A percentile compares a stretch with the other conserved stretches of the same genome.
These are phyloP conservation scores for Hylodesmum podocarpum DNA, from an alignment of 306 rosid species.

Conservation along the genomic window DNA sequence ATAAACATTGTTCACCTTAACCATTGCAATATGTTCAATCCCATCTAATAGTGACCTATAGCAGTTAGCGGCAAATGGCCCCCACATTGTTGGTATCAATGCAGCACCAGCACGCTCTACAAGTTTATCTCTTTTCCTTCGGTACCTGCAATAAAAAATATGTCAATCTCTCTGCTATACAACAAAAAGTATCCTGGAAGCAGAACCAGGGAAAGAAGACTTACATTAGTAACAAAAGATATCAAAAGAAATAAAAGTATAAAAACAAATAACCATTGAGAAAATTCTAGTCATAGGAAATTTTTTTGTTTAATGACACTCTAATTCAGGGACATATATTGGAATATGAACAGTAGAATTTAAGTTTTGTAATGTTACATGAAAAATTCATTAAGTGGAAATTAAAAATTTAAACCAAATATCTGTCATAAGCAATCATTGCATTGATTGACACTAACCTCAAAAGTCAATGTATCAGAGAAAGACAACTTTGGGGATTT, in stretches of 20 bases:
- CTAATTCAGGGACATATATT: conserved; percentile 14
- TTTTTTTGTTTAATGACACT: background rate
- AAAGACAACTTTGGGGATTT: background rate
- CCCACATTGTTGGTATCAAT: conserved; percentile 91
- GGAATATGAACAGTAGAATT: background rate
- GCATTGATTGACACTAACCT: background rate
- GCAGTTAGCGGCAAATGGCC: conserved; percentile 79
- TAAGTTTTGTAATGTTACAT: background rate
- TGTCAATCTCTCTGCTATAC: conserved; percentile 6
- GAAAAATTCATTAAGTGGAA: background rate
- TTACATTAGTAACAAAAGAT: conserved; percentile 21
- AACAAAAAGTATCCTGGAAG: conserved; percentile 24
- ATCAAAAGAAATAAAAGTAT: conserved; percentile 9
- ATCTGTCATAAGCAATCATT: background rate
- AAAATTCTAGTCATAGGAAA: background rate
- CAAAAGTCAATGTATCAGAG: background rate
- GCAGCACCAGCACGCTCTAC: conserved; percentile 68
- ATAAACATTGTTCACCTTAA: conserved; percentile 60
- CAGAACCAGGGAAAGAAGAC: background rate
- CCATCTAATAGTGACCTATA: conserved; percentile 82
- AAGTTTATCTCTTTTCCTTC: conserved; percentile 90
- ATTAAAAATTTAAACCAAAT: background rate
- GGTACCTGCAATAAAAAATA: conserved; percentile 56
- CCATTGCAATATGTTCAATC: conserved; percentile 96
- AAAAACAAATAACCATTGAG: background rate